Evolutionary conservation across 1,284 basidiomycete genomes (phyloP).

Genomic region (Marasmius sp.): DNA sequence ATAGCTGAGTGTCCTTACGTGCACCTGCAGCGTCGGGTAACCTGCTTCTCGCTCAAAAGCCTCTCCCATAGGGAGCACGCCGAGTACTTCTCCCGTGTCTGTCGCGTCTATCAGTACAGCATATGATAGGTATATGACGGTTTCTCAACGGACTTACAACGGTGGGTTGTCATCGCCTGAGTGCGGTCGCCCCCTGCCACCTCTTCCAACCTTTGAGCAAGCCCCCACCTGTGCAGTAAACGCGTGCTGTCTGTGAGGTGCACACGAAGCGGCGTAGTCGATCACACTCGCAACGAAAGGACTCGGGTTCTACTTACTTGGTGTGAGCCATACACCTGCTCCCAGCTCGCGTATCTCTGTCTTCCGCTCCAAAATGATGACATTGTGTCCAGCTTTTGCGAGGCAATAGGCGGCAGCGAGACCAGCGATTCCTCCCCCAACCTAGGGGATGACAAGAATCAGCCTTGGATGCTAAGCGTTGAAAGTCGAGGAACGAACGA

Average conservation of each 20-base stretch:
- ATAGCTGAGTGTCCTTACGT: too few species aligned
- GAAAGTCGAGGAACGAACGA: background rate
- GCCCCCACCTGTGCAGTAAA: conserved; percentile 49
- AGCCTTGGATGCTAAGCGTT: background rate
- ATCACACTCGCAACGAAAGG: conserved; percentile 37
- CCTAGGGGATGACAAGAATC: conserved; percentile 10
- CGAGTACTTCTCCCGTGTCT: conserved; percentile 50
- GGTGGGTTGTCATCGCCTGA: too few species aligned
- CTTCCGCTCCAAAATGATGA: conserved; percentile 39
- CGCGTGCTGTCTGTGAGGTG: conserved; percentile 35
- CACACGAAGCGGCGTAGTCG: too few species aligned
- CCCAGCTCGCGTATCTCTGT: conserved; percentile 40
- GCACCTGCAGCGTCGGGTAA: conserved; percentile 55
- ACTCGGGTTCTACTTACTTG: conserved; percentile 14
- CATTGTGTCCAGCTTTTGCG: conserved; percentile 39
- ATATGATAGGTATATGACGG: conserved; percentile 41
- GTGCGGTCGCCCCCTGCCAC: conserved; percentile 38
- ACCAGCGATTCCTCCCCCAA: conserved; percentile 48
- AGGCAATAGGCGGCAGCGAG: conserved; percentile 41
- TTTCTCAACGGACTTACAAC: too few species aligned
- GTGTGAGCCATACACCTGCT: conserved; percentile 47
- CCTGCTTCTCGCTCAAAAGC: conserved; percentile 41
- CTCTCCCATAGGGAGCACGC: conserved; percentile 43
- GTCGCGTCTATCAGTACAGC: conserved; percentile 30
- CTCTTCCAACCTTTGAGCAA: conserved; percentile 40